These are phyloP conservation scores for Trichopus zeylanicus DNA, from an alignment of 116 monocot genomes.

Conservation along the genomic window DNA sequence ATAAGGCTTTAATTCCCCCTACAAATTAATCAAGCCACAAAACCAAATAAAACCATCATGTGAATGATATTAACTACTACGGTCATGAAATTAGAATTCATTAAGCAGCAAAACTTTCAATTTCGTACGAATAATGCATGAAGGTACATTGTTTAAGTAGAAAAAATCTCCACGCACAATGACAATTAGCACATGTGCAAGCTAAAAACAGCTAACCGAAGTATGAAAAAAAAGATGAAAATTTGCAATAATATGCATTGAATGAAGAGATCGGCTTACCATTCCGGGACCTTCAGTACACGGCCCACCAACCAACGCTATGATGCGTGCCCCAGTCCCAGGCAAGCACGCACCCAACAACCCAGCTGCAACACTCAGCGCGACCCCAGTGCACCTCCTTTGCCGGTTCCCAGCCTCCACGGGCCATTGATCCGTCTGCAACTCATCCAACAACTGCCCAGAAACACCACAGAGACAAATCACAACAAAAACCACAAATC, in stretches of 20 bases:
- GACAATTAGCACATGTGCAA: too few relatives aligned
- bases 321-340: conserved; percentile 92
- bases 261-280: conserved; percentile 26
- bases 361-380: conserved; percentile 81
- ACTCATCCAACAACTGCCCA: conserved; percentile 80
- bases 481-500: background rate
- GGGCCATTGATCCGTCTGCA: conserved; percentile 93
- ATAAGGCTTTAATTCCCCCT: too few relatives aligned
- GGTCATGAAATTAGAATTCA: too few relatives aligned
- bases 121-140: too few relatives aligned
- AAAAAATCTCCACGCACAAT: too few relatives aligned
- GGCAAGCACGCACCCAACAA: conserved; percentile 83
- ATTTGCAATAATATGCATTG: background rate
- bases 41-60: too few relatives aligned
- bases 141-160: too few relatives aligned
- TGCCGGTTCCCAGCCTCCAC: conserved; percentile 66
- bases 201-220: too few relatives aligned
- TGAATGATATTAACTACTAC: too few relatives aligned
- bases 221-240: too few relatives aligned
- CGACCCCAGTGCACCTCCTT: conserved; percentile 85
- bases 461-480: background rate
- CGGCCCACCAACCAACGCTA: conserved; percentile 91
- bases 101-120: too few relatives aligned
- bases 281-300: conserved; percentile 94
- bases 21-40: too few relatives aligned